A percentile compares a stretch with the other conserved stretches of the same genome.
Evolutionary conservation across 768 basidiomycete species (phyloP).

Genomic region (button mushroom (Agaricus bisporus)): DNA sequence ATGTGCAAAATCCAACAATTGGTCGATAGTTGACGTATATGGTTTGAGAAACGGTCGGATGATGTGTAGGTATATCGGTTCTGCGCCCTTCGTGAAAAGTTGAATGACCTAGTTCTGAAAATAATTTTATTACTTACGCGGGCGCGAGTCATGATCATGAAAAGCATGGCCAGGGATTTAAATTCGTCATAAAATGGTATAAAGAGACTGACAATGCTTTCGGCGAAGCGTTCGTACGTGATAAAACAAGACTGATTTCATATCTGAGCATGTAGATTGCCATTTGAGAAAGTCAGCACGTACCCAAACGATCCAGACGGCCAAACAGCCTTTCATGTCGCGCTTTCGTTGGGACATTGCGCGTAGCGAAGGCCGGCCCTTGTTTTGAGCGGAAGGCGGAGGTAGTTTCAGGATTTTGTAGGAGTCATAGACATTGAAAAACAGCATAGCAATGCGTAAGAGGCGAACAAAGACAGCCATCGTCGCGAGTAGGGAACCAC

Average conservation of each 20-base stretch:
- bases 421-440: constrained; percentile 77
- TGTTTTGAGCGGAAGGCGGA: constrained; percentile 44
- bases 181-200: constrained; percentile 83
- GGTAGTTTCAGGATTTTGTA: constrained; percentile 78
- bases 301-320: constrained; percentile 87
- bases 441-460: constrained; percentile 65
- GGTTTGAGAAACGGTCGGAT: constrained; percentile 77
- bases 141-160: constrained; percentile 71
- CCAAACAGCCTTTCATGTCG: constrained; percentile 78
- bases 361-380: constrained; percentile 57
- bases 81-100: constrained; percentile 55
- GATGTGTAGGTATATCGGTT: constrained; percentile 77
- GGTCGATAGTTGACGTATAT: constrained; percentile 61
- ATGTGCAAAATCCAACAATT: constrained; percentile 50
- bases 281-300: constrained; percentile 15
- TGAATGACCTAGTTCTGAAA: not conserved
- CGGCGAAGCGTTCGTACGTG: constrained; percentile 60
- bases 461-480: constrained; percentile 69
- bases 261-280: not conserved
- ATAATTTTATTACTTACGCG: constrained; percentile 38
- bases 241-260: constrained; percentile 57
- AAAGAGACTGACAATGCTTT: constrained; percentile 60
- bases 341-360: constrained; percentile 74
- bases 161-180: constrained; percentile 67
- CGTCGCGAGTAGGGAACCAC: constrained; percentile 10